Evolutionary conservation across 2,329 filamentous ascomycete species (phyloP), one percentile per base, ranked within the genome.

Genomic region (Domatiomyces globalis): DNA sequence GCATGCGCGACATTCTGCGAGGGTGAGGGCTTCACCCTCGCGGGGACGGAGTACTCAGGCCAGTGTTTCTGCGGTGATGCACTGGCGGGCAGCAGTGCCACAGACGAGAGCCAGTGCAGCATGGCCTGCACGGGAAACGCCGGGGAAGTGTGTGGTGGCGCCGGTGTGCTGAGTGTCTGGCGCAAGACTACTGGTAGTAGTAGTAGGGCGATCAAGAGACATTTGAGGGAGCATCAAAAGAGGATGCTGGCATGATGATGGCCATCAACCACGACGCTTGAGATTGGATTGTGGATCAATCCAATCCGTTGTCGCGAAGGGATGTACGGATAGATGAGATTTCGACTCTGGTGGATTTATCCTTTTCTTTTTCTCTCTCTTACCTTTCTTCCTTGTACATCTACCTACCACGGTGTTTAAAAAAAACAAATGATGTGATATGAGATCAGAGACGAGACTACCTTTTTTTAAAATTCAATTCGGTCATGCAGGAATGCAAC

Each of bases 1-100:
- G 70, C 68, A 19, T 79, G 77, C 59, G 66, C 76, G 47, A 61
- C 65, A 4, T 71, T 73, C 61, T 80, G 77, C 62, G 63, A 69
- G 6, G 56, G 57, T 33, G 62, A 63, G 45, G 73, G 74, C 7
- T 76, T 66, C 56, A 57, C 63, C 42, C 64, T 75, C 51, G 73
- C 74, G 0, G 73, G 73, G 20, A 75, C 73, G 17, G 72, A 76
- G 58, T 72, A 72, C 22, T 69, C 68, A 33, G 67, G 68, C 19
- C 66, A 70, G 54, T 77, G 73, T 63, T 74, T 71, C 60, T 77
- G 73, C 55, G 73, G 71, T 15, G 66, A 71, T 54, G 47, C 54
- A 15, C 46, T 54, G 42, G 49, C 42, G 5, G 42, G 33, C 4
- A 52, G 49, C 4, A 9, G 48, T 4, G 15, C 44, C 29, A 43